Base-by-base conservation (phyloP, 2,329 filamentous ascomycete species). In the Chrysoporthe austroafricana region DNA sequence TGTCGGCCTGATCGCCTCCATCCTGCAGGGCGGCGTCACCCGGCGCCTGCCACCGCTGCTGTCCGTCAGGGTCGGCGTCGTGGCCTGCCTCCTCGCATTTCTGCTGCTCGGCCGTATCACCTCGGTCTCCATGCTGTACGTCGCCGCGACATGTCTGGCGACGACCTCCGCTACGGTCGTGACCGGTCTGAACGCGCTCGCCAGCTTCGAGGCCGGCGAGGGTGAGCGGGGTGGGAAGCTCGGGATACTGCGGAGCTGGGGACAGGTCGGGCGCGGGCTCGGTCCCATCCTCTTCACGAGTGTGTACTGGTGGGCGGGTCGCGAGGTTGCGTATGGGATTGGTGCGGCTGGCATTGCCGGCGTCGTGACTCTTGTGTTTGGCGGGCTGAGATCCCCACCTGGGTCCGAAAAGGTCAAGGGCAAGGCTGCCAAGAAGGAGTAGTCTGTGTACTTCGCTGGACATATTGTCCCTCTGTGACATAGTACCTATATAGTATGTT, bases 271-370 rank as follows among this genome's bases (percentile, higher is more conserved):
- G 2, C 86, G 96, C 44, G 93, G 94, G 0, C 78, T 97, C 13
- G 96, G 96, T 0, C 96, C 96, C 0, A 78, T 99, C 4, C 80
- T 97, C 46, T 99, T 99, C 77, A 98, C 96, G 70, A 93, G 93
- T 61, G 83, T 99, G 66, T 99, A 99, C 81, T 99, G 96, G 96
- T 99, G 96, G 96, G 94, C 93, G 7, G 96, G 96, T 0, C 85
- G 96, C 59, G 91, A 96, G 76, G 85, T 89, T 13, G 96, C 96
- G 2, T 99, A 98, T 78, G 84, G 83, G 1, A 85, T 93, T 73
- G 96, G 96, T 4, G 91, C 93, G 0, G 84, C 87, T 14, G 94
- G 93, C 5, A 97, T 98, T 82, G 79, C 91, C 5, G 87, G 84
- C 1, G 94, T 98, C 13, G 85, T 86, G 57, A 84, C 84, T 13